phyloP scores from a whole-genome alignment of 345 rosid species.

The Eucalyptus tenuipes region DNA sequence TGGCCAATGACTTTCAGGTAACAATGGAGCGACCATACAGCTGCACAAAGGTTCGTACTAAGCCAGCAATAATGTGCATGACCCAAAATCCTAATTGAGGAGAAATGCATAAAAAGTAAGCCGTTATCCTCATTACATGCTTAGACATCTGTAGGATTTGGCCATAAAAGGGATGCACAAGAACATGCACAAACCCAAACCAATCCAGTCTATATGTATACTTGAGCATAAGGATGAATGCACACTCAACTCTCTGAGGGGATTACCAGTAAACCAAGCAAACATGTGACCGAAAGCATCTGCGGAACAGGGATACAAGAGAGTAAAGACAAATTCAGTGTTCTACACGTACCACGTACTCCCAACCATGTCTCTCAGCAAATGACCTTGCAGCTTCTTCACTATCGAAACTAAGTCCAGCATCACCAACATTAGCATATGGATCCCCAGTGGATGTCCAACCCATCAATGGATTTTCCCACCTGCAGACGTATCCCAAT shows the following conservation, averaged over 20 bases:
- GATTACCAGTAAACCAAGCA: background rate
- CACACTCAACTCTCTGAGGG: background rate
- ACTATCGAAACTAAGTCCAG: conserved; percentile 63
- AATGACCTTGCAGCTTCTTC: conserved; percentile 77
- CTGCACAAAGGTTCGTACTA: background rate
- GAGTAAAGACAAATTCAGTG: background rate
- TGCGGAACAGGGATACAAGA: background rate
- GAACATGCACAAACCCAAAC: background rate
- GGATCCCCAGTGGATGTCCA: conserved; percentile 99
- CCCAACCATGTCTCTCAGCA: conserved; percentile 93
- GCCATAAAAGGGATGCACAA: background rate
- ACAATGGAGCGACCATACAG: background rate
- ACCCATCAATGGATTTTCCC: conserved; percentile 99
- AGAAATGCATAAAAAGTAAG: background rate
- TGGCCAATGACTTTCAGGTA: background rate
- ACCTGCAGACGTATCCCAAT: conserved; percentile 23
- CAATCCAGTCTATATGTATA: background rate
- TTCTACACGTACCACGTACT: conserved; percentile 43
- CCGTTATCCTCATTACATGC: background rate
- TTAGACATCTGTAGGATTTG: background rate
- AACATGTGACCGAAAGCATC: background rate
- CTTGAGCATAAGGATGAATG: background rate
- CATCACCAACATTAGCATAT: conserved; percentile 93
- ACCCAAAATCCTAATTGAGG: background rate
- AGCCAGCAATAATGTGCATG: background rate